phyloP scores from a whole-genome alignment of 495 filamentous ascomycete genomes.

The Hypoxylon fragiforme region DNA sequence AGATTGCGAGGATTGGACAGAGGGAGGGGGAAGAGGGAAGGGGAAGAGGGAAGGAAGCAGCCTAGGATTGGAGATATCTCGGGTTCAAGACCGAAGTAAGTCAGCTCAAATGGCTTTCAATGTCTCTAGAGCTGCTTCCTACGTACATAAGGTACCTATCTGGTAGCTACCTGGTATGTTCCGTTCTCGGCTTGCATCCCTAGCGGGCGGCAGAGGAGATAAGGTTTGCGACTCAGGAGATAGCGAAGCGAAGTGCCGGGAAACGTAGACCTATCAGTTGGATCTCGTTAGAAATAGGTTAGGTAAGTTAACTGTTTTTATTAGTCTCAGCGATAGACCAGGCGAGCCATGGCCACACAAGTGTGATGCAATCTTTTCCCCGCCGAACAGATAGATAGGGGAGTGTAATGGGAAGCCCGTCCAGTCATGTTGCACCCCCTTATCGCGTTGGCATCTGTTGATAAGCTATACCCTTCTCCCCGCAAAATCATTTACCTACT shows the following conservation, averaged over 20 bases:
- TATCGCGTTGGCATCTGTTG: neutral
- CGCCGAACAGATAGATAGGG: conserved; percentile 15
- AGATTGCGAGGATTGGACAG: conserved; percentile 5
- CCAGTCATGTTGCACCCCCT: conserved; percentile 11
- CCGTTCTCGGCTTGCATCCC: conserved; percentile 32
- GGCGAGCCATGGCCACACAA: neutral
- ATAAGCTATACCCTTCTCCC: conserved; percentile 11
- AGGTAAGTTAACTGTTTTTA: conserved; percentile 21
- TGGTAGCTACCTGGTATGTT: neutral
- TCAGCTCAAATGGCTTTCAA: too few species aligned
- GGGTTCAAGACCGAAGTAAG: conserved; percentile 15
- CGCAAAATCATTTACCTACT: conserved; percentile 1
- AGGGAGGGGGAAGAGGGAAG: too few species aligned
- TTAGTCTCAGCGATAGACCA: conserved; percentile 5
- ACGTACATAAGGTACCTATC: too few species aligned
- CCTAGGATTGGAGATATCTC: conserved; percentile 29
- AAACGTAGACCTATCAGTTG: conserved; percentile 12
- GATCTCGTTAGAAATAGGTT: conserved; percentile 9
- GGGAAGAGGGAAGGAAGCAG: too few species aligned
- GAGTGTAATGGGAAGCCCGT: neutral
- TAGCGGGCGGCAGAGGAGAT: conserved; percentile 31
- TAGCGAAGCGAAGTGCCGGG: conserved; percentile 1
- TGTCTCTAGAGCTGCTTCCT: too few species aligned
- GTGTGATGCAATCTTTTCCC: conserved; percentile 26
- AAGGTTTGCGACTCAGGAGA: conserved; percentile 30